Conservation (phyloP, 1,139 yeast species). For the Kodamaea suecica region DNA sequence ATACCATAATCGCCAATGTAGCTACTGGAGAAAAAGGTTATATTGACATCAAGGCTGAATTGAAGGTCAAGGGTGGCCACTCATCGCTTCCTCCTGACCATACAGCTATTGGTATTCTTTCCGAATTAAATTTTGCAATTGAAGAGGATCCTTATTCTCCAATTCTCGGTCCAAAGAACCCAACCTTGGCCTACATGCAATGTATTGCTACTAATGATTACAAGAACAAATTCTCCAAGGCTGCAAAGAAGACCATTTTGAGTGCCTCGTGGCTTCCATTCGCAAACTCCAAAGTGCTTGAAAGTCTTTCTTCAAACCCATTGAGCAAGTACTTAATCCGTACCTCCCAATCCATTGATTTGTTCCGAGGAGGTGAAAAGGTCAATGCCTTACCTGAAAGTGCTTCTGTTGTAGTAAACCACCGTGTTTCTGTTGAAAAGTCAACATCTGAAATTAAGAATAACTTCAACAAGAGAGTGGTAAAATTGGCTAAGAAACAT, state of each 20-base stretch:
- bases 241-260: slow-evolving; percentile 23
- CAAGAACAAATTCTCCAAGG: slow-evolving; percentile 13
- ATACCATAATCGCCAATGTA: slow-evolving; percentile 36
- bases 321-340: slow-evolving; percentile 23
- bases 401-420: slow-evolving; percentile 29
- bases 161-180: slow-evolving; percentile 46
- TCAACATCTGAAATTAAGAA: slow-evolving; percentile 21
- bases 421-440: slow-evolving; percentile 31
- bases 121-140: slow-evolving; percentile 47
- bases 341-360: slow-evolving; percentile 36
- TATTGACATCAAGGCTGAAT: slow-evolving; percentile 44
- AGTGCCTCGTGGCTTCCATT: slow-evolving; percentile 23
- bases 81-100: slow-evolving; percentile 71
- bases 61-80: slow-evolving; percentile 68
- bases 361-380: slow-evolving; percentile 35
- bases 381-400: slow-evolving; percentile 40
- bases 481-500: slow-evolving; percentile 27
- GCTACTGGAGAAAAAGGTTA: slow-evolving; percentile 69
- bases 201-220: slow-evolving; percentile 43
- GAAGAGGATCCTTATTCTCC: slow-evolving; percentile 51
- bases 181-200: slow-evolving; percentile 44
- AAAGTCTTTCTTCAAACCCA: slow-evolving; percentile 14
- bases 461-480: slow-evolving; percentile 23
- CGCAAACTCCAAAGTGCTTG: slow-evolving; percentile 25
- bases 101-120: slow-evolving; percentile 69